Evolutionary conservation across 139 green algal species (phyloP).

Genomic region (Picochlorum sp.): DNA sequence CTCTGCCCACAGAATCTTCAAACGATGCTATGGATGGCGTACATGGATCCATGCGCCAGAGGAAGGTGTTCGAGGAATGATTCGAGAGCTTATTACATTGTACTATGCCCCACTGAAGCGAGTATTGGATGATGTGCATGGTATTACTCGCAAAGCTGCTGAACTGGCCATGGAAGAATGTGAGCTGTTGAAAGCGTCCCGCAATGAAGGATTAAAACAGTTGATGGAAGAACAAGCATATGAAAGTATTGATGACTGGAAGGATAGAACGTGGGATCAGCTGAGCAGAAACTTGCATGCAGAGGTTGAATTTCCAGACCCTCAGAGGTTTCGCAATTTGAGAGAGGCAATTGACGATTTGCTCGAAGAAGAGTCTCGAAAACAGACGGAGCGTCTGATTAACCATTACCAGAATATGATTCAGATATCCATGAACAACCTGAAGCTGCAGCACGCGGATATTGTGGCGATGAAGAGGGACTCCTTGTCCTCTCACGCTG

Average conservation of each 20-base stretch:
- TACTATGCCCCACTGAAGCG: background rate
- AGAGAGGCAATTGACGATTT: background rate
- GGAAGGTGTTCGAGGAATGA: slow-evolving; percentile 8
- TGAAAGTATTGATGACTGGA: background rate
- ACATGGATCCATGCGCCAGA: slow-evolving; percentile 13
- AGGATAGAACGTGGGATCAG: slow-evolving; percentile 8
- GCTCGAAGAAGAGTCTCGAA: background rate
- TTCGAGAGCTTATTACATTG: background rate
- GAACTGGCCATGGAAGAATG: slow-evolving; percentile 1
- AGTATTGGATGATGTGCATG: background rate
- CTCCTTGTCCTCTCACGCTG: background rate
- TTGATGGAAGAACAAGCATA: slow-evolving; percentile 6
- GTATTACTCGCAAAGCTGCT: background rate
- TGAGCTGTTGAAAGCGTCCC: background rate
- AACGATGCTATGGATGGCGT: slow-evolving; percentile 4
- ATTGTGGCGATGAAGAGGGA: slow-evolving; percentile 4
- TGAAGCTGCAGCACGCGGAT: slow-evolving; percentile 6
- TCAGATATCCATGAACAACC: background rate
- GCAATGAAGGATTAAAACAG: background rate
- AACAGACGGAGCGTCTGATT: background rate
- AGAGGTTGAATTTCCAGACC: slow-evolving; percentile 6
- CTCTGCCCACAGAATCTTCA: background rate
- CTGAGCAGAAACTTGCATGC: slow-evolving; percentile 6
- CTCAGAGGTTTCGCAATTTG: background rate
- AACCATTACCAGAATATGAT: slow-evolving; percentile 5